Evolutionary conservation across 1,139 yeast genomes (phyloP).

Genomic region (Sugiyamaella novakii): DNA sequence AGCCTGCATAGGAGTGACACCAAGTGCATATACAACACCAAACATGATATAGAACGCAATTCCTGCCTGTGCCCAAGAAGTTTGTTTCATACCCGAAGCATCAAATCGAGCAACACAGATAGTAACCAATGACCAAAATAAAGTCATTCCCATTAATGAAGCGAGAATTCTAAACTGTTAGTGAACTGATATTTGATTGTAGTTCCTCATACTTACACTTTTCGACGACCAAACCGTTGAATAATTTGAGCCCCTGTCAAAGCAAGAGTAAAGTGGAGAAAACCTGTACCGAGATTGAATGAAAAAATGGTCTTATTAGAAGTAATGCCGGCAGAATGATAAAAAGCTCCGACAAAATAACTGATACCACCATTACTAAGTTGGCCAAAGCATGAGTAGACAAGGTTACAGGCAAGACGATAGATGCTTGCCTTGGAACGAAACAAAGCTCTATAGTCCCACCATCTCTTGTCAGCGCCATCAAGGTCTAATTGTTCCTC

Average conservation of each 20-base stretch:
- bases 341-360: slow-evolving; percentile 28
- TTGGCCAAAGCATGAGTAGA: slow-evolving; percentile 25
- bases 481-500: slow-evolving; percentile 26
- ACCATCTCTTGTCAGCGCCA: slow-evolving; percentile 31
- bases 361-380: slow-evolving; percentile 27
- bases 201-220: slow-evolving; percentile 15
- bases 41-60: slow-evolving; percentile 31
- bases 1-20: slow-evolving; percentile 30
- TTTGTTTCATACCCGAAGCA: slow-evolving; percentile 23
- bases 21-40: slow-evolving; percentile 21
- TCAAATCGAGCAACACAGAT: slow-evolving; percentile 28
- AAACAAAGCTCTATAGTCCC: slow-evolving; percentile 42
- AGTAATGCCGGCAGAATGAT: slow-evolving; percentile 28
- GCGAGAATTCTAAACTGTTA: slow-evolving; percentile 17
- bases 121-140: slow-evolving; percentile 29
- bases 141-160: slow-evolving; percentile 22
- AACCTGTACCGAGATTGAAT: slow-evolving; percentile 24
- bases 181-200: too few relatives aligned
- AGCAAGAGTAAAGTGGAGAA: slow-evolving; percentile 22
- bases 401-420: slow-evolving; percentile 29
- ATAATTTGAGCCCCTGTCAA: slow-evolving; percentile 27
- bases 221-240: slow-evolving; percentile 26
- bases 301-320: slow-evolving; percentile 21
- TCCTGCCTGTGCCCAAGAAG: slow-evolving; percentile 28
- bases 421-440: slow-evolving; percentile 43